A percentile compares a stretch with the other conserved stretches of the same genome.
phyloP scores from a whole-genome alignment of 345 rosid species.

The Hibiscus tridactylites region DNA sequence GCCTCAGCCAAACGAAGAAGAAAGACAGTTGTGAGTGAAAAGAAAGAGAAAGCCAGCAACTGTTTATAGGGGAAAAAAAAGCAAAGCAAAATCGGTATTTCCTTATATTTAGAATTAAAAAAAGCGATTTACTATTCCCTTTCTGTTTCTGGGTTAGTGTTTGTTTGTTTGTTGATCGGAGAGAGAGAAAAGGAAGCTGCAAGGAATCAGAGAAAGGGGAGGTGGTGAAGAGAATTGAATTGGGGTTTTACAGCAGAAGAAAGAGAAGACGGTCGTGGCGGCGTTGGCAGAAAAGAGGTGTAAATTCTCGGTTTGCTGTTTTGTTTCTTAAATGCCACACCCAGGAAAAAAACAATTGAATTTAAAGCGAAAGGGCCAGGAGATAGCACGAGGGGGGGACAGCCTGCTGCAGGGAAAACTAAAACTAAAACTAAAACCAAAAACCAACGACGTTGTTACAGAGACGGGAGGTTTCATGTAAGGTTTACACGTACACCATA shows the following conservation, averaged over 20 bases:
- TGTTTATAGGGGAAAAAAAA: neutral
- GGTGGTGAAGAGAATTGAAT: slow-evolving; percentile 34
- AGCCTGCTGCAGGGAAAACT: neutral
- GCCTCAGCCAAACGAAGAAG: slow-evolving; percentile 12
- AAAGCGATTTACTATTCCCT: neutral
- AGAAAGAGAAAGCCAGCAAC: neutral
- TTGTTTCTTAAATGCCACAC: slow-evolving; percentile 14
- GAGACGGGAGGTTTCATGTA: neutral
- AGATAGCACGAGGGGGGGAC: neutral
- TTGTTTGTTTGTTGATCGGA: neutral
- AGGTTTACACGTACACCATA: too few relatives aligned
- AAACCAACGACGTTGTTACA: neutral
- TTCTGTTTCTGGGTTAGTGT: neutral
- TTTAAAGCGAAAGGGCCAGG: neutral
- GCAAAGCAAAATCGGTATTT: neutral
- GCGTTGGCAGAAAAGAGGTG: slow-evolving; percentile 58
- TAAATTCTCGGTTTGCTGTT: slow-evolving; percentile 18
- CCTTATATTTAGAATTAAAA: neutral
- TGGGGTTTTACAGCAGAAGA: slow-evolving; percentile 27
- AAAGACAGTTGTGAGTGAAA: neutral
- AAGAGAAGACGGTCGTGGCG: slow-evolving; percentile 46
- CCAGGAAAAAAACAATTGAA: neutral
- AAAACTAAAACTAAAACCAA: neutral
- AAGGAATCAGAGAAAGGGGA: slow-evolving; percentile 19
- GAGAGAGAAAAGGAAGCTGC: slow-evolving; percentile 3